Evolutionary conservation across 768 basidiomycete genomes (phyloP).

Genomic region (Tylopilus sp.): DNA sequence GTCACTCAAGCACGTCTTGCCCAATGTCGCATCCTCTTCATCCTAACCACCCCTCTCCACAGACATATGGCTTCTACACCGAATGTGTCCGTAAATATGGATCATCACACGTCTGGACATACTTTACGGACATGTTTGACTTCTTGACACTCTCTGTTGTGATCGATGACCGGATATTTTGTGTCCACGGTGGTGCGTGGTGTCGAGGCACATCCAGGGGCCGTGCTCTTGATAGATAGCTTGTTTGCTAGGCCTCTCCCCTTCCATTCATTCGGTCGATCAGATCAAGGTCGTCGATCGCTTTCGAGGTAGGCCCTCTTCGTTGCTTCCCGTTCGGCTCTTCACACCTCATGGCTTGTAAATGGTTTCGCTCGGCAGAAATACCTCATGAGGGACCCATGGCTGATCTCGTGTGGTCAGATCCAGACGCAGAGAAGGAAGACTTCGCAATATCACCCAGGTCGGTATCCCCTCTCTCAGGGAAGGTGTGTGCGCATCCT

Average conservation of each 20-base stretch:
- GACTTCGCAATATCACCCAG: conserved; percentile 99
- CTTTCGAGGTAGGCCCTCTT: conserved; percentile 71
- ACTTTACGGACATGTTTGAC: conserved; percentile 99
- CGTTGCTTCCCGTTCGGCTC: conserved; percentile 19
- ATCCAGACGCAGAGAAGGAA: conserved; percentile 98
- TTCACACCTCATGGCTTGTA: conserved; percentile 21
- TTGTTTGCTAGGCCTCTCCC: conserved; percentile 70
- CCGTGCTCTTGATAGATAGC: conserved; percentile 3
- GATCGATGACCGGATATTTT: conserved; percentile 98
- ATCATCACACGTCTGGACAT: conserved; percentile 94
- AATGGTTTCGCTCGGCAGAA: conserved; percentile 47
- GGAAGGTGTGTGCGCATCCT: conserved; percentile 4
- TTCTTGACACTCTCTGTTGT: conserved; percentile 96
- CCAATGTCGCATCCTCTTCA: not conserved
- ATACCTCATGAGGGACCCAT: conserved; percentile 99
- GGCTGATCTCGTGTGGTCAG: conserved; percentile 99
- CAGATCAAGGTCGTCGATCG: conserved; percentile 99
- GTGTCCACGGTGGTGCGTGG: conserved; percentile 88
- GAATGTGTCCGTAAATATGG: conserved; percentile 98
- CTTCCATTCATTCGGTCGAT: conserved; percentile 98
- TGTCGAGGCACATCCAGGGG: not conserved
- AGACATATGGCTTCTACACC: conserved; percentile 99
- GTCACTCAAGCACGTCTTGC: conserved; percentile 84
- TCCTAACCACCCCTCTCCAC: conserved; percentile 20
- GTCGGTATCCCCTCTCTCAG: conserved; percentile 41